phyloP scores from a whole-genome alignment of 768 basidiomycete genomes.

The Rhizopogon vulgaris region DNA sequence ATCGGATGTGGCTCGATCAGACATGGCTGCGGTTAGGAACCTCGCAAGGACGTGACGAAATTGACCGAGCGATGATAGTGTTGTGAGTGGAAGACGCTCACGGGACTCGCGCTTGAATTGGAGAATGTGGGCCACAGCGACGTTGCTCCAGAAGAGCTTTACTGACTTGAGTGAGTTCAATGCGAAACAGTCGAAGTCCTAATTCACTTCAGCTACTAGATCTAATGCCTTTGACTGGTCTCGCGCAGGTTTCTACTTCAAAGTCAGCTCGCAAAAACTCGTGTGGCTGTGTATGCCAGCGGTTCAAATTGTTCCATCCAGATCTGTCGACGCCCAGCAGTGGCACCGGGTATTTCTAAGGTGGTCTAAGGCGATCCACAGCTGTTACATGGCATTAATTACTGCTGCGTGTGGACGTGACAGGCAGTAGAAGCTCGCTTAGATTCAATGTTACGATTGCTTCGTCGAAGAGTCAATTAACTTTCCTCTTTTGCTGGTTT shows the following conservation, averaged over 20 bases:
- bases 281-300: not conserved
- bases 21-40: conserved; percentile 48
- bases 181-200: not conserved
- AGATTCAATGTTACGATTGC: too few species aligned
- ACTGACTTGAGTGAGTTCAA: conserved; percentile 1
- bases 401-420: too few species aligned
- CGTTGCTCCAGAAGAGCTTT: conserved; percentile 16
- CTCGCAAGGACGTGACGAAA: conserved; percentile 52
- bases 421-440: too few species aligned
- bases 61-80: conserved; percentile 44
- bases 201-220: not conserved
- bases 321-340: too few species aligned
- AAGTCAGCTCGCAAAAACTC: not conserved
- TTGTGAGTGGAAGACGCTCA: conserved; percentile 36
- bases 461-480: too few species aligned
- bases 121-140: conserved; percentile 25
- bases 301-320: too few species aligned
- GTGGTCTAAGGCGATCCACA: too few species aligned
- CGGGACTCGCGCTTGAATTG: conserved; percentile 21
- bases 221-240: not conserved
- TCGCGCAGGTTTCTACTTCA: not conserved
- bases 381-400: too few species aligned
- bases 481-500: too few species aligned
- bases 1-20: conserved; percentile 19
- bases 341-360: too few species aligned